These are phyloP conservation scores for Alternaria angustiovoidea DNA, from an alignment of 2,329 filamentous ascomycete genomes.

Conservation along the genomic window DNA sequence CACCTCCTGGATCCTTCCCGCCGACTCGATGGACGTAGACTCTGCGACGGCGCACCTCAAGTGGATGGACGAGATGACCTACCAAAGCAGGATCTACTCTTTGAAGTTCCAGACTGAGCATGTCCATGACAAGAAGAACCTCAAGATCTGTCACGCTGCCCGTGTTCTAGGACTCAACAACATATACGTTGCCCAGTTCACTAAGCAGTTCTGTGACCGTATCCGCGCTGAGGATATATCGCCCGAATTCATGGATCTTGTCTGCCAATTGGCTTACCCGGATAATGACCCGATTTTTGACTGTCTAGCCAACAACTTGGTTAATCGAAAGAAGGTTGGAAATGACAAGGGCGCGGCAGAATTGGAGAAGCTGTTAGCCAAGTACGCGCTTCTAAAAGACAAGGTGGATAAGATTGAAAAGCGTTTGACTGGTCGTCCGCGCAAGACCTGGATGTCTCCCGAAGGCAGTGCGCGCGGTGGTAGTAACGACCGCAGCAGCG, in stretches of 20 bases:
- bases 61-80: constrained; percentile 40
- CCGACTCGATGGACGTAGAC: constrained; percentile 24
- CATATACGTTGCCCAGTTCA: constrained; percentile 45
- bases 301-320: constrained; percentile 39
- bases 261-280: constrained; percentile 24
- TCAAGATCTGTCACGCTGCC: constrained; percentile 34
- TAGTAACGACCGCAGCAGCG: not conserved
- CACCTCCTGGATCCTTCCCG: constrained; percentile 22
- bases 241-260: constrained; percentile 25
- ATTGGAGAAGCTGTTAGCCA: constrained; percentile 13
- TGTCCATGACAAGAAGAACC: constrained; percentile 29
- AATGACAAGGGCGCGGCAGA: not conserved
- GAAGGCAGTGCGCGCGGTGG: not conserved
- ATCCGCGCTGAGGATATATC: constrained; percentile 29
- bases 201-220: constrained; percentile 37
- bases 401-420: constrained; percentile 21
- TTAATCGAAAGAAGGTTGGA: constrained; percentile 9
- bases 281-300: constrained; percentile 40
- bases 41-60: constrained; percentile 26
- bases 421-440: not conserved
- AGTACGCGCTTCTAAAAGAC: constrained; percentile 13
- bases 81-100: constrained; percentile 33
- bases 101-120: constrained; percentile 26
- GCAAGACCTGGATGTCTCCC: not conserved
- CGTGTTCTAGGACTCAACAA: constrained; percentile 37